These are phyloP conservation scores for Colletotrichum sp. DNA, from an alignment of 2,329 filamentous ascomycete species.

Conservation along the genomic window DNA sequence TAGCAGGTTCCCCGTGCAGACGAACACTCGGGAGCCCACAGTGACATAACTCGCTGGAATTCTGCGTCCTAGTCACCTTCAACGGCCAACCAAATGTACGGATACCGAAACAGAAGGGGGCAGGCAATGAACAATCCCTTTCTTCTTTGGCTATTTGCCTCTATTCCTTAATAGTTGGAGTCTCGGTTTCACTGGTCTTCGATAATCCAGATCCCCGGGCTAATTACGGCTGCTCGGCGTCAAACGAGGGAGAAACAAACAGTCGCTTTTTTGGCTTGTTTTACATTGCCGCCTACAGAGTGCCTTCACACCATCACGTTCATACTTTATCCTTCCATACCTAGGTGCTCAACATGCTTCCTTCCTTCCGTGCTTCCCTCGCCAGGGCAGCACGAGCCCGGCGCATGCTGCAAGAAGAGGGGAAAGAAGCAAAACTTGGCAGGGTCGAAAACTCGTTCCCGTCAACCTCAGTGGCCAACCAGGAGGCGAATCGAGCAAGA, in stretches of 20 bases:
- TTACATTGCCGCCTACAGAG: neutral
- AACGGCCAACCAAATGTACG: neutral
- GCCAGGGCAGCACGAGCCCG: neutral
- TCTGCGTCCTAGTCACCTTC: neutral
- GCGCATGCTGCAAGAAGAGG: slow-evolving; percentile 2
- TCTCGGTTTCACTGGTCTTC: slow-evolving; percentile 1
- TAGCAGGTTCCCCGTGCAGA: neutral
- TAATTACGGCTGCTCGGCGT: neutral
- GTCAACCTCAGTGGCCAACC: neutral
- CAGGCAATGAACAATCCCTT: neutral
- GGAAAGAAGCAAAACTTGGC: neutral
- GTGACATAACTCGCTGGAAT: neutral
- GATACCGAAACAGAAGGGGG: neutral
- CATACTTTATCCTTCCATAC: neutral
- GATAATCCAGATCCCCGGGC: neutral
- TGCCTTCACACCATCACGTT: neutral
- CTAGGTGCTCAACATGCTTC: neutral
- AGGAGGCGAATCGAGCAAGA: neutral
- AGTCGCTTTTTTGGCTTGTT: neutral
- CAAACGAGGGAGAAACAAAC: slow-evolving; percentile 16
- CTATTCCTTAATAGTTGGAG: neutral
- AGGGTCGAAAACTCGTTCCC: neutral
- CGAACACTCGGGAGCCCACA: neutral
- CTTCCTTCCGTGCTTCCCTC: neutral
- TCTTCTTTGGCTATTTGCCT: neutral